Evolutionary conservation across 805 yeast genomes (phyloP).

Genomic region (Myxozyma monticola): DNA sequence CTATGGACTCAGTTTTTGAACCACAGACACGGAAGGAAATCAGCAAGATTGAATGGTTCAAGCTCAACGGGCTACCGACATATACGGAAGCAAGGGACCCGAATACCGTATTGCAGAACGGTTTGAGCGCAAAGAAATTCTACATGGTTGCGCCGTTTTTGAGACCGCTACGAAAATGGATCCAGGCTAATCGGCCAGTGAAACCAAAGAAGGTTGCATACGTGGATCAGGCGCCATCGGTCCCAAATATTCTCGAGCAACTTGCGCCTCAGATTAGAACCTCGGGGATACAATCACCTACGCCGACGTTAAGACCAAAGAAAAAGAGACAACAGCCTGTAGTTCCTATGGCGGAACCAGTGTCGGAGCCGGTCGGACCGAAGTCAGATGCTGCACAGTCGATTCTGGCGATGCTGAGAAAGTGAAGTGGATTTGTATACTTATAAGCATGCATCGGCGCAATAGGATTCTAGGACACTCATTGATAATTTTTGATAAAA

Average conservation of each 20-base stretch:
- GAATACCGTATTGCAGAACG: conserved; percentile 9
- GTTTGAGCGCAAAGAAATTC: conserved; percentile 28
- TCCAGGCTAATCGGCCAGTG: conserved; percentile 34
- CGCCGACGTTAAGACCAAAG: too few relatives aligned
- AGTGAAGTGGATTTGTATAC: neutral
- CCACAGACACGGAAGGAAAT: conserved; percentile 91
- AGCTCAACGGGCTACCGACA: conserved; percentile 38
- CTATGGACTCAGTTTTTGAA: conserved; percentile 69
- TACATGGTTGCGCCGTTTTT: conserved; percentile 44
- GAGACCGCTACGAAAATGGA: conserved; percentile 38
- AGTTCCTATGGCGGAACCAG: too few relatives aligned
- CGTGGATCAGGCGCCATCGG: too few relatives aligned
- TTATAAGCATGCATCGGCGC: neutral
- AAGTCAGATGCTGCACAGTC: conserved; percentile 19
- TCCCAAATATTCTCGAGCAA: too few relatives aligned
- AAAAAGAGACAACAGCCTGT: too few relatives aligned
- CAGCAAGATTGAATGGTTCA: conserved; percentile 41
- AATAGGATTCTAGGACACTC: neutral
- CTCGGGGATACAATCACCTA: too few relatives aligned
- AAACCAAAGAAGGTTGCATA: too few relatives aligned
- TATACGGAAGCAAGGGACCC: conserved; percentile 27
- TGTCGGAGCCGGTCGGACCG: neutral
- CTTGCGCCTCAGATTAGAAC: too few relatives aligned
- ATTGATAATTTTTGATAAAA: neutral
- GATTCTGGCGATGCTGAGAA: conserved; percentile 14